These are phyloP conservation scores for Herpetomonas samuelpessoai DNA, from an alignment of 208 protist species.

Conservation along the genomic window DNA sequence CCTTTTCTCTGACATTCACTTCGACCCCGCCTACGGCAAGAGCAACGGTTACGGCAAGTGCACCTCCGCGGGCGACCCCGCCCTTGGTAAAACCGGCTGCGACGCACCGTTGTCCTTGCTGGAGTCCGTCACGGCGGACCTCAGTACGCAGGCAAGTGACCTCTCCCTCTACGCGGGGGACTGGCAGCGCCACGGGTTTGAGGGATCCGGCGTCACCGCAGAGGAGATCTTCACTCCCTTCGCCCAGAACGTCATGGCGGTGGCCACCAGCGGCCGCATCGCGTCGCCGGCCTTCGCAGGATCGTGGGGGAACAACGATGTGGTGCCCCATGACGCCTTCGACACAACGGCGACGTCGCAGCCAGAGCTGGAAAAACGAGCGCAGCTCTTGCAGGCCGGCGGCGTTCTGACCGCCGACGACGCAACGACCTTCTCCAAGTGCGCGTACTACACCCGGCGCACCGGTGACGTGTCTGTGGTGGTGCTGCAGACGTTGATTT, in stretches of 20 bases:
- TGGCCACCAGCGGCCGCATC: slow-evolving; percentile 18
- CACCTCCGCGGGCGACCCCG: slow-evolving; percentile 9
- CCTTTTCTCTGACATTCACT: slow-evolving; percentile 80
- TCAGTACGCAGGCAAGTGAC: slow-evolving; percentile 22
- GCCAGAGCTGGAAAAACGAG: slow-evolving; percentile 18
- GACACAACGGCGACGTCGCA: slow-evolving; percentile 17
- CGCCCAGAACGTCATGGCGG: slow-evolving; percentile 6
- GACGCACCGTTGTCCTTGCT: slow-evolving; percentile 58
- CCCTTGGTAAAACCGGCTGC: slow-evolving; percentile 38
- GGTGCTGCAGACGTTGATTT: slow-evolving; percentile 74
- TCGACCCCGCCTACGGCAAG: slow-evolving; percentile 66
- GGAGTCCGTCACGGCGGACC: slow-evolving; percentile 34
- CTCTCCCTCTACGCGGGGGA: slow-evolving; percentile 56
- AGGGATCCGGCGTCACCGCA: slow-evolving; percentile 14
- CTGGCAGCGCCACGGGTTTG: slow-evolving; percentile 65
- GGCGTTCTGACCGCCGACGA: slow-evolving; percentile 36
- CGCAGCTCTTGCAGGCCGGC: slow-evolving; percentile 19
- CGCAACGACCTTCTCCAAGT: slow-evolving; percentile 27
- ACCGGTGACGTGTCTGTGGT: slow-evolving; percentile 36
- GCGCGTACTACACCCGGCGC: slow-evolving; percentile 60
- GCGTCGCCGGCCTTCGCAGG: slow-evolving; percentile 19
- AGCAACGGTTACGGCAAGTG: slow-evolving; percentile 33
- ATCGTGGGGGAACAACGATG: slow-evolving; percentile 76
- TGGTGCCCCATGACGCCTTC: slow-evolving; percentile 71
- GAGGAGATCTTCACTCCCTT: slow-evolving; percentile 22